A percentile compares a stretch with the other conserved stretches of the same genome.
phyloP scores from a whole-genome alignment of 495 filamentous ascomycete species.

The Aspergillus avenaceus region DNA sequence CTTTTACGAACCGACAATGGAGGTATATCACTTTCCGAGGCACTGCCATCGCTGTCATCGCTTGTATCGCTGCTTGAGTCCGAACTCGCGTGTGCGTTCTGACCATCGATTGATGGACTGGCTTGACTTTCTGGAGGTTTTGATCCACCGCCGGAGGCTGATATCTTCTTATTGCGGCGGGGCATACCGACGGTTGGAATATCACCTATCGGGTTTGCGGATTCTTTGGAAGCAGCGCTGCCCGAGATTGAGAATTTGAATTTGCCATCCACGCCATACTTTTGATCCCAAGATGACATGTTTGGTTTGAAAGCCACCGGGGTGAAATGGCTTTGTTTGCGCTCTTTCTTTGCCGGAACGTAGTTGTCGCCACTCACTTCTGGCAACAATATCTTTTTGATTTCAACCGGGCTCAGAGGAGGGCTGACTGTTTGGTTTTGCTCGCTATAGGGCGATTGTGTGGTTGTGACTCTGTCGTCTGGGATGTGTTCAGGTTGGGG shows the following conservation, averaged over 20 bases:
- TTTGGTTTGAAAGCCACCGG: slow-evolving; percentile 45
- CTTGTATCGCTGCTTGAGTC: slow-evolving; percentile 31
- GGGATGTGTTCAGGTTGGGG: slow-evolving; percentile 5
- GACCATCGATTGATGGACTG: slow-evolving; percentile 4
- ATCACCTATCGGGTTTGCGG: slow-evolving; percentile 9
- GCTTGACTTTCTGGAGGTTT: slow-evolving; percentile 6
- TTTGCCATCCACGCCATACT: slow-evolving; percentile 47
- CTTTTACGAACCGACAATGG: slow-evolving; percentile 32
- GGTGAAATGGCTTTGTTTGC: slow-evolving; percentile 41
- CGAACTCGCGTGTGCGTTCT: slow-evolving; percentile 13
- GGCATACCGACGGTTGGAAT: slow-evolving; percentile 44
- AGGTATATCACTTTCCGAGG: slow-evolving; percentile 18
- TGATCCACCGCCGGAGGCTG: not conserved
- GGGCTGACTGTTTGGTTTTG: slow-evolving; percentile 39
- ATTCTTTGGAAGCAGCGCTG: slow-evolving; percentile 4
- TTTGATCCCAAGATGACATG: slow-evolving; percentile 43
- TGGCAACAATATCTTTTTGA: slow-evolving; percentile 46
- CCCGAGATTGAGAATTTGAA: slow-evolving; percentile 39
- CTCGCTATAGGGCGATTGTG: slow-evolving; percentile 15
- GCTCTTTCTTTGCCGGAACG: slow-evolving; percentile 1
- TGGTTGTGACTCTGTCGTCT: not conserved
- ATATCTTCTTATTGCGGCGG: slow-evolving; percentile 16
- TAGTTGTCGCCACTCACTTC: slow-evolving; percentile 13
- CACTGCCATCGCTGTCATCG: slow-evolving; percentile 29
- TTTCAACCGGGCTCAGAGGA: slow-evolving; percentile 45